A percentile compares a stretch with the other conserved stretches of the same genome.
phyloP scores from a whole-genome alignment of 192 early-diverging fungal species.

The Coemansia sp. region DNA sequence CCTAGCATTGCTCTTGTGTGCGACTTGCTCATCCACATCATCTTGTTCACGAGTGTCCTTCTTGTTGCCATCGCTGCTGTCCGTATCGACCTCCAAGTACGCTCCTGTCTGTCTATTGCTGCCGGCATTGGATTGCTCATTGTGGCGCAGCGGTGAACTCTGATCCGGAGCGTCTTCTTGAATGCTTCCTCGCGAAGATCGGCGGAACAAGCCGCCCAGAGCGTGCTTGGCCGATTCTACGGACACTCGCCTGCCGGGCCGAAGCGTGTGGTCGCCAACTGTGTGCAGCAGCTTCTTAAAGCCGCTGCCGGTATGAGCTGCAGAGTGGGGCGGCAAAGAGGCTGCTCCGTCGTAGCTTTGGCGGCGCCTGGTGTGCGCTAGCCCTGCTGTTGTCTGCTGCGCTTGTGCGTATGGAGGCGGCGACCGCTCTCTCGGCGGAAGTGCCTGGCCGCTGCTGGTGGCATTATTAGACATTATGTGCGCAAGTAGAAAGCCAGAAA shows the following conservation, averaged over 20 bases:
- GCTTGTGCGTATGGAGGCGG: neutral
- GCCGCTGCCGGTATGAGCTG: neutral
- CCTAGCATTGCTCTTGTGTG: neutral
- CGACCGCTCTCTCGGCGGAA: neutral
- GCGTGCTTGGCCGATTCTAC: constrained; percentile 4
- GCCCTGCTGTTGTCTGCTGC: neutral
- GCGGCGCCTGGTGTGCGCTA: neutral
- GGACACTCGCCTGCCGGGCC: constrained; percentile 4
- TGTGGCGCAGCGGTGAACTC: neutral
- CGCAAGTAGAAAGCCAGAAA: neutral
- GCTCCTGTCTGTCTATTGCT: neutral
- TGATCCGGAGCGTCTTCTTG: neutral
- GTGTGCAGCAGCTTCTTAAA: constrained; percentile 15
- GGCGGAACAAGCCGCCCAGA: constrained; percentile 23
- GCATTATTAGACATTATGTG: neutral
- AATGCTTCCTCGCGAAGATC: neutral
- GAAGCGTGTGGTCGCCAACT: constrained; percentile 19
- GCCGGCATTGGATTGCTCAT: neutral
- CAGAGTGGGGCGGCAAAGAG: neutral
- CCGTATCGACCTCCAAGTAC: neutral
- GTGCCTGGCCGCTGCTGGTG: neutral
- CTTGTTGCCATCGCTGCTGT: neutral
- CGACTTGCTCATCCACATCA: neutral
- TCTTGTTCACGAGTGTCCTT: neutral
- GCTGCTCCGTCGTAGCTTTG: neutral